A percentile compares a stretch with the other conserved stretches of the same genome.
Evolutionary conservation across 768 basidiomycete species (phyloP).

Genomic region (Mycena maculata): DNA sequence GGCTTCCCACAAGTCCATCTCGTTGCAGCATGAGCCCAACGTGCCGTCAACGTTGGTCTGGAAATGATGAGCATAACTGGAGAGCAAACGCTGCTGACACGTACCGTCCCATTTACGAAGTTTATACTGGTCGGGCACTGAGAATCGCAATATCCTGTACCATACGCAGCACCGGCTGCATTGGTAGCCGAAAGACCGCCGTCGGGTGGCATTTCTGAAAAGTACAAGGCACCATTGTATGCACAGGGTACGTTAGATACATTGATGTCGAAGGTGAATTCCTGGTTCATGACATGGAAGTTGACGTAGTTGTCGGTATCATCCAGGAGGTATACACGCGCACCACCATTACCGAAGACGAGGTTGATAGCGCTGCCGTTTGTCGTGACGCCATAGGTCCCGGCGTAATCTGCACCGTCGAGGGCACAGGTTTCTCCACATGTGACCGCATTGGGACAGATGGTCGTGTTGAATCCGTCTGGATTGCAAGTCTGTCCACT

Average conservation of each 20-base stretch:
- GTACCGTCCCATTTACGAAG: conserved; percentile 56
- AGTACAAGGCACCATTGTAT: conserved; percentile 60
- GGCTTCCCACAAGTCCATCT: conserved; percentile 58
- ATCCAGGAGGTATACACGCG: conserved; percentile 50
- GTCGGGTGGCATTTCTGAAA: conserved; percentile 56
- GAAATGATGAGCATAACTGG: conserved; percentile 40
- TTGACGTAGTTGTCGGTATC: conserved; percentile 39
- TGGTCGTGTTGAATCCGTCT: conserved; percentile 42
- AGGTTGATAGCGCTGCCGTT: conserved; percentile 46
- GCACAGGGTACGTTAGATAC: conserved; percentile 57
- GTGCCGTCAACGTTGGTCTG: conserved; percentile 47
- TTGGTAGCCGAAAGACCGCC: conserved; percentile 53
- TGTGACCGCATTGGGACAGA: conserved; percentile 46
- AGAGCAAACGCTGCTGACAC: conserved; percentile 39
- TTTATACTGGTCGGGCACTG: conserved; percentile 59
- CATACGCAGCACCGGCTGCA: conserved; percentile 57
- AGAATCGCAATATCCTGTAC: conserved; percentile 60
- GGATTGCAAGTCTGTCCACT: conserved; percentile 29
- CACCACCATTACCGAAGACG: conserved; percentile 51
- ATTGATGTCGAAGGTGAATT: conserved; percentile 60
- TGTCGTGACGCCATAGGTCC: conserved; percentile 52
- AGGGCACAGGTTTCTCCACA: conserved; percentile 22
- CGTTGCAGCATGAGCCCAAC: conserved; percentile 52
- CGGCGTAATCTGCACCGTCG: conserved; percentile 44
- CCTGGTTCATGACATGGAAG: conserved; percentile 49